These are phyloP conservation scores for Stemphylium vesicarium DNA, from an alignment of 2,329 filamentous ascomycete genomes.

Conservation along the genomic window DNA sequence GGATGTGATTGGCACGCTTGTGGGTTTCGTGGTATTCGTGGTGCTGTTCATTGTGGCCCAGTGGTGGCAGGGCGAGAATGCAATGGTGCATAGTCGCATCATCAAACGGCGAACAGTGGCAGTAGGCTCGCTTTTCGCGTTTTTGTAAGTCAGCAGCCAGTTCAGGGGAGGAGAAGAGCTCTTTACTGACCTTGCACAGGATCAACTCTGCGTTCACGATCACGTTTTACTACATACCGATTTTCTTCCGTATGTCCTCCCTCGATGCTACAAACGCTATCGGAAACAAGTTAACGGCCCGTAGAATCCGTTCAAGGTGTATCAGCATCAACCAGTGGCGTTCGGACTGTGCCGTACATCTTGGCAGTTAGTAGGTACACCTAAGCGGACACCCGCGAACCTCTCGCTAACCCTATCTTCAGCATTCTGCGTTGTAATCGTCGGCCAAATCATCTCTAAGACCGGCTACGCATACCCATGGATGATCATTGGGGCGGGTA, in stretches of 20 bases:
- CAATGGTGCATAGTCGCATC: conserved; percentile 50
- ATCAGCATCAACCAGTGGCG: conserved; percentile 47
- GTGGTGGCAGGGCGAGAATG: conserved; percentile 48
- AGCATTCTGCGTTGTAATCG: conserved; percentile 8
- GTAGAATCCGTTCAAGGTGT: conserved; percentile 24
- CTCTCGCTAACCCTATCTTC: background rate
- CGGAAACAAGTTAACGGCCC: background rate
- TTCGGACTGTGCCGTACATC: conserved; percentile 53
- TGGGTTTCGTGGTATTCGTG: conserved; percentile 51
- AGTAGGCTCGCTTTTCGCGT: conserved; percentile 44
- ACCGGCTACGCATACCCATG: conserved; percentile 48
- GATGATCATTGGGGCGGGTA: conserved; percentile 34
- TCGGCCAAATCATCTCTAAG: conserved; percentile 17
- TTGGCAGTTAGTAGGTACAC: conserved; percentile 32
- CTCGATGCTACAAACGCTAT: background rate
- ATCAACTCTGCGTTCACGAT: conserved; percentile 42
- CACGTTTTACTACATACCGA: conserved; percentile 55
- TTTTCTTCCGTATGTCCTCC: conserved; percentile 57
- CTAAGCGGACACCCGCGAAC: background rate
- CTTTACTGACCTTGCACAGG: background rate
- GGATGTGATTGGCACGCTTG: conserved; percentile 55
- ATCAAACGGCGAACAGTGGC: conserved; percentile 48
- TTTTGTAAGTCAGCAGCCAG: conserved; percentile 30
- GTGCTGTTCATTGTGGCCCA: conserved; percentile 47
- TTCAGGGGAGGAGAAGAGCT: background rate